Percentiles rank a stretch among this genome's conserved stretches.
These are phyloP conservation scores for Cytospora mali DNA, from an alignment of 2,329 filamentous ascomycete species.

Conservation along the genomic window DNA sequence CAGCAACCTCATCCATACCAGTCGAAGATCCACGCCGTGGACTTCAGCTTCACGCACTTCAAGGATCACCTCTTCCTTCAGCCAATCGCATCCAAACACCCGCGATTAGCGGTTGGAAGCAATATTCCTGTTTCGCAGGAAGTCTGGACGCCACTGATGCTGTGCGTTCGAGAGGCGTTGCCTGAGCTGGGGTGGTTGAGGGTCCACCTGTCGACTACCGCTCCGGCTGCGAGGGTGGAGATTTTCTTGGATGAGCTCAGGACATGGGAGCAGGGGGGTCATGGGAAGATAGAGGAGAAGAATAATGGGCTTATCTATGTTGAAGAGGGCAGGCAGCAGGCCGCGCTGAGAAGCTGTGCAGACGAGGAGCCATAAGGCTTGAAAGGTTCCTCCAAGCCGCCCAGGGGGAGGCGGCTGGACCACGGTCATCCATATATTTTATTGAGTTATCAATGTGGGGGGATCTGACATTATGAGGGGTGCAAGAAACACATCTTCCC, in stretches of 20 bases:
- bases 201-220: slow-evolving; percentile 3
- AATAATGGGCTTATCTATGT: slow-evolving; percentile 17
- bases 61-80: slow-evolving; percentile 34
- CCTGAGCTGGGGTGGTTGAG: slow-evolving; percentile 20
- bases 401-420: not conserved
- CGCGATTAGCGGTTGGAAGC: slow-evolving; percentile 7
- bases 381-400: not conserved
- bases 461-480: no score
- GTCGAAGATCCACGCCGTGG: slow-evolving; percentile 28
- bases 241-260: slow-evolving; percentile 15
- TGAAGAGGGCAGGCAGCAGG: slow-evolving; percentile 5
- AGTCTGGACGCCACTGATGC: slow-evolving; percentile 25
- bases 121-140: slow-evolving; percentile 24
- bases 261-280: slow-evolving; percentile 16
- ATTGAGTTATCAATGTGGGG: no score
- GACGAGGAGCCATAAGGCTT: not conserved
- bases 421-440: not conserved
- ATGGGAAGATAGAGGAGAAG: slow-evolving; percentile 20
- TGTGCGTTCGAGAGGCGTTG: slow-evolving; percentile 16
- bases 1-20: slow-evolving; percentile 28
- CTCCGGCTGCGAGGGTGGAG: slow-evolving; percentile 4
- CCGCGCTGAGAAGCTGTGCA: not conserved
- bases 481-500: no score
- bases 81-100: slow-evolving; percentile 21
- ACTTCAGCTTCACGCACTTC: slow-evolving; percentile 31